Percentiles rank a stretch among this genome's conserved stretches.
phyloP scores from a whole-genome alignment of 345 rosid genomes.

The Heritiera fomes region DNA sequence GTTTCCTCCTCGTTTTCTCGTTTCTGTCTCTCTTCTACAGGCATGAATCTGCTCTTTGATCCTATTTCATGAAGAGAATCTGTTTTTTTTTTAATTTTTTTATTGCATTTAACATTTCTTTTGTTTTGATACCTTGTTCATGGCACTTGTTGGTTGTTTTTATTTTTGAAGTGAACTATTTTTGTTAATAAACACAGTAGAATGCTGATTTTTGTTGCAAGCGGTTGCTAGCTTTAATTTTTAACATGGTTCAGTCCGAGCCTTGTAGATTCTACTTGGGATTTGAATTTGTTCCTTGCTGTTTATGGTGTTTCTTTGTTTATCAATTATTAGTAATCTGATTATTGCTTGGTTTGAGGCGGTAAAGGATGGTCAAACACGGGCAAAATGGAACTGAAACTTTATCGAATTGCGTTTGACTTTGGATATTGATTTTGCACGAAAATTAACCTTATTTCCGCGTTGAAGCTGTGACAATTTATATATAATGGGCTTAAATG shows the following conservation, averaged over 20 bases:
- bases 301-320: not conserved
- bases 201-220: not conserved
- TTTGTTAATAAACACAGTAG: not conserved
- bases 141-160: not conserved
- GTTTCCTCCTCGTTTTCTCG: conserved; percentile 21
- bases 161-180: not conserved
- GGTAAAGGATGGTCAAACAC: not conserved
- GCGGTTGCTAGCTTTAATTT: not conserved
- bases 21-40: conserved; percentile 35
- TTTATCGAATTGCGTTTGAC: not conserved
- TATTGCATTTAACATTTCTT: not conserved
- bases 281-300: not conserved
- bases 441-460: not conserved
- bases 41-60: conserved; percentile 27
- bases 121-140: not conserved
- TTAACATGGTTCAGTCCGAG: not conserved
- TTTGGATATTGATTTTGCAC: conserved; percentile 11
- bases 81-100: not conserved
- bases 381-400: not conserved
- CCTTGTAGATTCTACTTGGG: not conserved
- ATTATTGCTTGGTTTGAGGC: not conserved
- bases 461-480: not conserved
- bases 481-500: not conserved
- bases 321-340: not conserved
- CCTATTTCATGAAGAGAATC: not conserved